Conservation (phyloP, 192 early-diverging fungal species). For the Phycomyces nitens region DNA sequence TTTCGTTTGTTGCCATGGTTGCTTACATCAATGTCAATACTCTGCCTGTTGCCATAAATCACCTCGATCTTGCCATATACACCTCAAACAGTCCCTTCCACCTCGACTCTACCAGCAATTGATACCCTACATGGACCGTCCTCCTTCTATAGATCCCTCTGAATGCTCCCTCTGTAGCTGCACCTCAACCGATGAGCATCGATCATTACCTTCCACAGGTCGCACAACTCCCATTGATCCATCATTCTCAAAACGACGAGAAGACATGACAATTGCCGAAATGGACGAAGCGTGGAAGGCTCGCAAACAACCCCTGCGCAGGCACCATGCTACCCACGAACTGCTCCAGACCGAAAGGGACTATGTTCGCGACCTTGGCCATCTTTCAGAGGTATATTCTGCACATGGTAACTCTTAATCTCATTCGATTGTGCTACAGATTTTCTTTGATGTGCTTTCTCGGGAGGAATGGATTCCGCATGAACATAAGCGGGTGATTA, state of each 20-base stretch:
- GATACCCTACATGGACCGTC: background rate
- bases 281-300: background rate
- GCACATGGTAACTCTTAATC: background rate
- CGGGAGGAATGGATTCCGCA: slow-evolving; percentile 23
- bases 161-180: background rate
- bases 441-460: slow-evolving; percentile 12
- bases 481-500: slow-evolving; percentile 15
- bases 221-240: background rate
- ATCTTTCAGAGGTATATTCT: slow-evolving; percentile 31
- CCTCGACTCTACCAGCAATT: too few species aligned
- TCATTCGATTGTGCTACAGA: slow-evolving; percentile 6
- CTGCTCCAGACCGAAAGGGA: slow-evolving; percentile 32
- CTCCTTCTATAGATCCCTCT: background rate
- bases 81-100: background rate
- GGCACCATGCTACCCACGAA: slow-evolving; percentile 31
- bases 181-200: background rate
- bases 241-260: background rate
- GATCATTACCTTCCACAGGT: background rate
- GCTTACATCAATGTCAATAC: background rate
- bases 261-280: background rate
- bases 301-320: background rate
- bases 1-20: slow-evolving; percentile 1
- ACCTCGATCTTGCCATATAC: background rate
- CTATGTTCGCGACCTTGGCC: slow-evolving; percentile 23
- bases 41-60: background rate